Evolutionary conservation across 441 rosid genomes (phyloP).

Genomic region (Arabidopsis hybrid): DNA sequence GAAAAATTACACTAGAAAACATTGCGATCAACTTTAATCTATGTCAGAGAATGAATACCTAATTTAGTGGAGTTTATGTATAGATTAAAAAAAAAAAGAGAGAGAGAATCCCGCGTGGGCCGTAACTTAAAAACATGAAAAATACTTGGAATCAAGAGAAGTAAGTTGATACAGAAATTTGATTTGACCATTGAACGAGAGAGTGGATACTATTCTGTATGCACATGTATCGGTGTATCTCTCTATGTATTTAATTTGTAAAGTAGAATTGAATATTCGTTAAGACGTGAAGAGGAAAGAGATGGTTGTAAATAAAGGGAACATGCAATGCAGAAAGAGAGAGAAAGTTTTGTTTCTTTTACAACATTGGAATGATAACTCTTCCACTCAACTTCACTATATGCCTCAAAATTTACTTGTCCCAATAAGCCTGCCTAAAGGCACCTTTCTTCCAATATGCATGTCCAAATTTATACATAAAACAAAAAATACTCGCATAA

Average conservation of each 20-base stretch:
- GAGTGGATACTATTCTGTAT: slow-evolving; percentile 31
- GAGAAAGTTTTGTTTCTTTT: slow-evolving; percentile 45
- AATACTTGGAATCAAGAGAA: slow-evolving; percentile 37
- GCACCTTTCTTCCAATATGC: slow-evolving; percentile 41
- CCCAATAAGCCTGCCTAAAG: slow-evolving; percentile 51
- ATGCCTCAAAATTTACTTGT: slow-evolving; percentile 39
- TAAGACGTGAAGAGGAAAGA: slow-evolving; percentile 43
- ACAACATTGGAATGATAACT: slow-evolving; percentile 44
- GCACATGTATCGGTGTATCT: slow-evolving; percentile 31
- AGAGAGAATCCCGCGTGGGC: slow-evolving; percentile 41
- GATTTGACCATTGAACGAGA: slow-evolving; percentile 40
- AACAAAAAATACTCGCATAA: slow-evolving; percentile 16
- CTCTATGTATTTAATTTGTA: slow-evolving; percentile 16
- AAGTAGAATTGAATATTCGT: slow-evolving; percentile 45
- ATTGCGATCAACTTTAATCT: slow-evolving; percentile 17
- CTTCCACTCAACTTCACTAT: slow-evolving; percentile 46
- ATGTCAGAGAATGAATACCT: slow-evolving; percentile 25
- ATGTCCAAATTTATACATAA: slow-evolving; percentile 38
- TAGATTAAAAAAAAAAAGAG: background rate
- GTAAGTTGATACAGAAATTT: slow-evolving; percentile 16
- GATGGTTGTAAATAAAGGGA: slow-evolving; percentile 43
- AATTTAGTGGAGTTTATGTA: slow-evolving; percentile 17
- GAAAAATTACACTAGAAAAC: slow-evolving; percentile 5
- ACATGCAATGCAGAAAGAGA: slow-evolving; percentile 50
- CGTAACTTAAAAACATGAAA: slow-evolving; percentile 36